Base-by-base conservation (phyloP, 129 eudicot species). In the Deinandra increscens region DNA sequence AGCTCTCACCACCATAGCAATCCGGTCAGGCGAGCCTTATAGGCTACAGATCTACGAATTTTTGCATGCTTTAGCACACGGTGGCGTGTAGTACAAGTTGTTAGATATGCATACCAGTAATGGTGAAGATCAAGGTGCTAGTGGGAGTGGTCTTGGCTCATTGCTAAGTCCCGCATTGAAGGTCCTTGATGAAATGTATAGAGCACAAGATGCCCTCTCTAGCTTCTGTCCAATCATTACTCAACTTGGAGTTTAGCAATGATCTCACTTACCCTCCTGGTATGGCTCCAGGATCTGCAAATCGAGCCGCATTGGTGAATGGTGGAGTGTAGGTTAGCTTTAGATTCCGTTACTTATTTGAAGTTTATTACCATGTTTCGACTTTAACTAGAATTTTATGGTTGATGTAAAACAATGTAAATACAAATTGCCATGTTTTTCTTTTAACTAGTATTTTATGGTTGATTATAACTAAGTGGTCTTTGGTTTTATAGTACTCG, bases 51-150 rank as follows among this genome's bases (percentile, higher is more conserved):
- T 91, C 69, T 91, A 91, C 62, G 97, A 91, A 50, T 91, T 85
- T 67, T 82, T 91, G 78, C 89, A 83, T 73, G 78, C 86, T 45
- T 78, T 91, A 78, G 89, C 92, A 26, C 89, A 84, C 68, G 97
- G 97, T 1, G 97, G 97, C 18, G 89, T 87, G 69, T 95, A 90
- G 78, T 87, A 86, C 50, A 85, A 90, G 82, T 74, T 84, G 55
- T 87, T 95, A 9, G 97, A 90, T 72, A 75, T 87, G 88, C 95
- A 87, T 80, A 78, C 82, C 23, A 90, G 97, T 67, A 90, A 90
- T 72, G 97, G 97, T 37, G 97, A 90, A 79, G 97, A 90, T 79
- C 97, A 87, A 80, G 97, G 95, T 49, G 91, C 97, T 45, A 87
- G 97, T 51, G 97, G 97, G 17, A 90, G 91, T 38, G 97, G 97